A percentile compares a stretch with the other conserved stretches of the same genome.
Conservation (phyloP, 352 stramenopile genomes). For the Thraustotheca clavata region DNA sequence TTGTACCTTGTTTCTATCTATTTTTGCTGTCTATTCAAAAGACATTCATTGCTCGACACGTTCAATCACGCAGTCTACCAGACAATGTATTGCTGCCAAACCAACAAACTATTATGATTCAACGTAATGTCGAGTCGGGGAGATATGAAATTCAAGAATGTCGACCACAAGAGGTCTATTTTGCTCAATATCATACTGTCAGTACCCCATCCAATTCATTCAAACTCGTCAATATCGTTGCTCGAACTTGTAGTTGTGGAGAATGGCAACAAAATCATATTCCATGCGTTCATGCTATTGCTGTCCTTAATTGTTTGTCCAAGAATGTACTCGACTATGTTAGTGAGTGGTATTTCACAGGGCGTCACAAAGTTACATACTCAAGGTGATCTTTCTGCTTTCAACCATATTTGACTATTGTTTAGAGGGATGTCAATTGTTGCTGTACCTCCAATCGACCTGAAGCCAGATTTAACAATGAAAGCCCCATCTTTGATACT, state of each 20-base stretch:
- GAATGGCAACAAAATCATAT: slow-evolving; percentile 19
- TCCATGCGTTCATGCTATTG: slow-evolving; percentile 15
- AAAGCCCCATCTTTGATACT: slow-evolving; percentile 5
- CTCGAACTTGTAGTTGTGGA: slow-evolving; percentile 11
- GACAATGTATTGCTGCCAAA: slow-evolving; percentile 2
- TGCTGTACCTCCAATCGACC: slow-evolving; percentile 4
- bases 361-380: slow-evolving; percentile 9
- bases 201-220: not conserved
- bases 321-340: slow-evolving; percentile 16
- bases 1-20: slow-evolving; percentile 20
- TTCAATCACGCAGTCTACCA: not conserved
- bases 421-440: not conserved
- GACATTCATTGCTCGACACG: not conserved
- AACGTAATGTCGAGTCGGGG: not conserved
- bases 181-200: slow-evolving; percentile 6
- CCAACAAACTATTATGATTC: slow-evolving; percentile 7
- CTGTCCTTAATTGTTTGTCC: not conserved
- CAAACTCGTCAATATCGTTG: slow-evolving; percentile 18
- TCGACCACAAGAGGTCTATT: slow-evolving; percentile 18
- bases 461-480: slow-evolving; percentile 8
- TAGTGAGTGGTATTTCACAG: slow-evolving; percentile 13
- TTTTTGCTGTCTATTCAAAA: slow-evolving; percentile 7
- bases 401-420: not conserved
- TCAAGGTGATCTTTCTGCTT: not conserved
- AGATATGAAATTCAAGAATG: slow-evolving; percentile 17